These are phyloP conservation scores for Trichocladium uniseriatum DNA, from an alignment of 495 filamentous ascomycete genomes.

Conservation along the genomic window DNA sequence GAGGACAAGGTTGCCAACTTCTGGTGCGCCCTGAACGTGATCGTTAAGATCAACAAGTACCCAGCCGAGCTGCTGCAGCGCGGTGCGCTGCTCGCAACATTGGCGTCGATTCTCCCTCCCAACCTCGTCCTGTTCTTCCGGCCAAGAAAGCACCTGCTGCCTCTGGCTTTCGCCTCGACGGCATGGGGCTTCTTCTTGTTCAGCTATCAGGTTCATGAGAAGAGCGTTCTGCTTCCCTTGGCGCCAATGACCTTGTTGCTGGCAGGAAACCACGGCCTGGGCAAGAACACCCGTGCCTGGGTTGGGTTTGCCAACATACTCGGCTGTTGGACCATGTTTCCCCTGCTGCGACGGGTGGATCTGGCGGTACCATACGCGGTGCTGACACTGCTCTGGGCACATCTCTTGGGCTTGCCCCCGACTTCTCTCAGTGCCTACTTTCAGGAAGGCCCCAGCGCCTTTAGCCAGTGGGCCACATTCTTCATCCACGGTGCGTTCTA, in stretches of 20 bases:
- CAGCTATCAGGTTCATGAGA: slow-evolving; percentile 96
- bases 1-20: slow-evolving; percentile 98
- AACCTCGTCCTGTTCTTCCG: slow-evolving; percentile 69
- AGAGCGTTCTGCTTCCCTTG: slow-evolving; percentile 83
- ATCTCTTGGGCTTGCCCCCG: slow-evolving; percentile 77
- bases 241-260: slow-evolving; percentile 86
- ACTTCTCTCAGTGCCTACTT: slow-evolving; percentile 60
- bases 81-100: slow-evolving; percentile 65
- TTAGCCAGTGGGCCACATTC: slow-evolving; percentile 46
- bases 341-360: slow-evolving; percentile 75
- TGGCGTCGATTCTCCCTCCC: slow-evolving; percentile 65
- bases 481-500: slow-evolving; percentile 70
- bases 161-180: slow-evolving; percentile 66
- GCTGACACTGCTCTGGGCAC: slow-evolving; percentile 78
- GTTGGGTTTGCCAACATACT: slow-evolving; percentile 87
- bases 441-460: slow-evolving; percentile 35
- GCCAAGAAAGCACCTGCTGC: slow-evolving; percentile 66
- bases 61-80: slow-evolving; percentile 59
- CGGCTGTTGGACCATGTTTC: slow-evolving; percentile 89
- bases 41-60: slow-evolving; percentile 73
- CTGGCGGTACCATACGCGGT: slow-evolving; percentile 77
- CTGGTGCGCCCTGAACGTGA: slow-evolving; percentile 86
- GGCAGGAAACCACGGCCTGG: slow-evolving; percentile 63
- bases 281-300: slow-evolving; percentile 71
- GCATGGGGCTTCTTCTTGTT: slow-evolving; percentile 97